Conservation (phyloP, 352 stramenopile species). For the Pseudoperonospora humuli region DNA sequence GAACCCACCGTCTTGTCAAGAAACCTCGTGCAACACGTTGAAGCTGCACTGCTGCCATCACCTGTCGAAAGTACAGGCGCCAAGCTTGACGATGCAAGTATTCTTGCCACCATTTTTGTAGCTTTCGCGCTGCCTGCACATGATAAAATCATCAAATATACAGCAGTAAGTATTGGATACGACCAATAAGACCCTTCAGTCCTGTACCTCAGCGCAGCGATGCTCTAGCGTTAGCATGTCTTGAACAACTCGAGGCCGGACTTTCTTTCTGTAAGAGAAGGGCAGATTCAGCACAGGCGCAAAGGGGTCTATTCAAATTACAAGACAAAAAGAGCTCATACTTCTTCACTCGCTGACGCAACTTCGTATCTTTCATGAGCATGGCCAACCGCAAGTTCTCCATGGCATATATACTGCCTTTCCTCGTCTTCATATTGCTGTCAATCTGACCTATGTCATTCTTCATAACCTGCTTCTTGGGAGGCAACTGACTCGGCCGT, state of each 20-base stretch:
- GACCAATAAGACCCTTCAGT: neutral
- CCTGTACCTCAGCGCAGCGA: slow-evolving; percentile 31
- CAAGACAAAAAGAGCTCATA: slow-evolving; percentile 3
- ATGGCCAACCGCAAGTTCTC: slow-evolving; percentile 54
- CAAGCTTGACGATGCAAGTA: slow-evolving; percentile 38
- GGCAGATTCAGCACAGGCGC: neutral
- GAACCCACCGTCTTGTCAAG: slow-evolving; percentile 38
- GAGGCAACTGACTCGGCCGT: slow-evolving; percentile 4
- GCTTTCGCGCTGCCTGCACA: slow-evolving; percentile 24
- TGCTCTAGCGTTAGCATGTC: slow-evolving; percentile 67
- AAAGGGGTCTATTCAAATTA: neutral
- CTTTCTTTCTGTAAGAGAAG: slow-evolving; percentile 30
- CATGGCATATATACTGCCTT: slow-evolving; percentile 39
- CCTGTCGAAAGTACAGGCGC: slow-evolving; percentile 34
- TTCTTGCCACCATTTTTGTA: slow-evolving; percentile 57
- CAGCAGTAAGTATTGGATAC: neutral
- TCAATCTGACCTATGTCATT: slow-evolving; percentile 1
- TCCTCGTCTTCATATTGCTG: slow-evolving; percentile 27
- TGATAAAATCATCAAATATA: neutral
- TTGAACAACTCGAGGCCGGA: slow-evolving; percentile 49
- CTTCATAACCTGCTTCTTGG: slow-evolving; percentile 8
- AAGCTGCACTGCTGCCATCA: slow-evolving; percentile 36
- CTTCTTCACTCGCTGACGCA: slow-evolving; percentile 35
- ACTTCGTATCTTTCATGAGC: slow-evolving; percentile 36
- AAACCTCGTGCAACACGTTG: slow-evolving; percentile 48